Percentiles rank a stretch among this genome's conserved stretches.
Evolutionary conservation across 1,284 basidiomycete species (phyloP).

Genomic region (Pascua sp.): DNA sequence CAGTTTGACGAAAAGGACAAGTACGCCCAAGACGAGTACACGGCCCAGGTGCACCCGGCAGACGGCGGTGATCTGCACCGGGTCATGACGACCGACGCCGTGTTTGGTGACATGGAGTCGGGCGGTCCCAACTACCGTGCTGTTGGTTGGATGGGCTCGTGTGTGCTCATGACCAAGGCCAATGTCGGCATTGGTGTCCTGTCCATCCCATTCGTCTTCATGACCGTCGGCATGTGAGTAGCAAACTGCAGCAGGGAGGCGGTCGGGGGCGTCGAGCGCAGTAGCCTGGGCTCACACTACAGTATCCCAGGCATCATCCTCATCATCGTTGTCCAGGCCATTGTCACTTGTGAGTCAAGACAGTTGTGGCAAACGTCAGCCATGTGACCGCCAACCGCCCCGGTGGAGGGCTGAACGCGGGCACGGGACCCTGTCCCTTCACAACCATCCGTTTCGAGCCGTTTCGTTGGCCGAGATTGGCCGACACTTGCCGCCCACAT

Average conservation of each 20-base stretch:
- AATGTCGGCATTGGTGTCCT: slow-evolving; percentile 38
- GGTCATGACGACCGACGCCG: slow-evolving; percentile 18
- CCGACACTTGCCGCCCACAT: not conserved
- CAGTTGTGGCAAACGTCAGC: too few relatives aligned
- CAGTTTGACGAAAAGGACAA: too few relatives aligned
- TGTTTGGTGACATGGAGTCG: slow-evolving; percentile 28
- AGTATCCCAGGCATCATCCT: slow-evolving; percentile 30
- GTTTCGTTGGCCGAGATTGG: not conserved
- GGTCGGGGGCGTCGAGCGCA: not conserved
- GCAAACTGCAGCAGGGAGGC: slow-evolving; percentile 6
- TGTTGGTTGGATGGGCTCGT: slow-evolving; percentile 4
- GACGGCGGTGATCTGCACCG: too few relatives aligned
- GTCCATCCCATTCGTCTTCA: slow-evolving; percentile 29
- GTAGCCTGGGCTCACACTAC: slow-evolving; percentile 7
- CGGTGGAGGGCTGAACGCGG: too few relatives aligned
- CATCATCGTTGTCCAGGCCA: slow-evolving; percentile 23
- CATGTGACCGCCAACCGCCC: too few relatives aligned
- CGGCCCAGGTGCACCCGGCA: too few relatives aligned
- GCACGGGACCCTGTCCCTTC: too few relatives aligned
- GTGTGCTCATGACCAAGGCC: slow-evolving; percentile 16
- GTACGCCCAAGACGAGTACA: too few relatives aligned
- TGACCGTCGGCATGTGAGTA: slow-evolving; percentile 24
- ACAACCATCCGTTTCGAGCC: not conserved
- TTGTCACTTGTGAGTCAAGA: slow-evolving; percentile 20
- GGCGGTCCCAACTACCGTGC: slow-evolving; percentile 32